Conservation (phyloP, 352 stramenopile species). For the Phytophthora brassicae region DNA sequence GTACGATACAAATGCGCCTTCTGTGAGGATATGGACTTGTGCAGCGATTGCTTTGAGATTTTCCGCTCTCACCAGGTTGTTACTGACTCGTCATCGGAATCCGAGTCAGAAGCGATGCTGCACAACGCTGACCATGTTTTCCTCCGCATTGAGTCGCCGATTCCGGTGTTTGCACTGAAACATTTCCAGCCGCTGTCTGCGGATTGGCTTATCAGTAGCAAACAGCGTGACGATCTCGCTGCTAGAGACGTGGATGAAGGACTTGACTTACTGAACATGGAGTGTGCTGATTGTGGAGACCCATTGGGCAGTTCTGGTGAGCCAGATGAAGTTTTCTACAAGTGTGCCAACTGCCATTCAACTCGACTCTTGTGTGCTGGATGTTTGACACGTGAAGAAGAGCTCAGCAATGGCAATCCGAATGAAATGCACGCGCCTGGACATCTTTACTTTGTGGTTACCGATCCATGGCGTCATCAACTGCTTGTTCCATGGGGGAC, state of each 20-base stretch:
- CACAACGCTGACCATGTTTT: constrained; percentile 67
- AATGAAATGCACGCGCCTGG: constrained; percentile 57
- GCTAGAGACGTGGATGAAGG: constrained; percentile 8
- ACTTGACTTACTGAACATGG: neutral
- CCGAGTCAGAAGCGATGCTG: constrained; percentile 27
- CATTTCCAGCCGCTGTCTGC: constrained; percentile 48
- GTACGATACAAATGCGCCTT: constrained; percentile 75
- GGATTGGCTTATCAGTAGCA: constrained; percentile 28
- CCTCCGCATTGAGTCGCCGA: constrained; percentile 55
- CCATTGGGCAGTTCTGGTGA: constrained; percentile 18
- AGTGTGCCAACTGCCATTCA: constrained; percentile 64
- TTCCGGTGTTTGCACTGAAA: constrained; percentile 63
- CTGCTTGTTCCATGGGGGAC: constrained; percentile 26
- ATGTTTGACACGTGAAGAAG: constrained; percentile 59
- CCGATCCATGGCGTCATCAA: constrained; percentile 41
- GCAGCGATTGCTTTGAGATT: constrained; percentile 54
- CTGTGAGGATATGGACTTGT: constrained; percentile 76
- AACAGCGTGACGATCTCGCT: constrained; percentile 10
- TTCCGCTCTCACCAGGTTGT: constrained; percentile 38
- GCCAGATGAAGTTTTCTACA: constrained; percentile 48
- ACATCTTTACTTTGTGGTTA: constrained; percentile 69
- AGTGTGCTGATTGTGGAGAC: constrained; percentile 38
- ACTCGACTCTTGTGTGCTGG: constrained; percentile 46
- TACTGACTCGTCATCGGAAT: constrained; percentile 17
- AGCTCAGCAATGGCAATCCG: constrained; percentile 38